phyloP scores from a whole-genome alignment of 2,329 filamentous ascomycete species.

The Beauveria scarabaeidicola region DNA sequence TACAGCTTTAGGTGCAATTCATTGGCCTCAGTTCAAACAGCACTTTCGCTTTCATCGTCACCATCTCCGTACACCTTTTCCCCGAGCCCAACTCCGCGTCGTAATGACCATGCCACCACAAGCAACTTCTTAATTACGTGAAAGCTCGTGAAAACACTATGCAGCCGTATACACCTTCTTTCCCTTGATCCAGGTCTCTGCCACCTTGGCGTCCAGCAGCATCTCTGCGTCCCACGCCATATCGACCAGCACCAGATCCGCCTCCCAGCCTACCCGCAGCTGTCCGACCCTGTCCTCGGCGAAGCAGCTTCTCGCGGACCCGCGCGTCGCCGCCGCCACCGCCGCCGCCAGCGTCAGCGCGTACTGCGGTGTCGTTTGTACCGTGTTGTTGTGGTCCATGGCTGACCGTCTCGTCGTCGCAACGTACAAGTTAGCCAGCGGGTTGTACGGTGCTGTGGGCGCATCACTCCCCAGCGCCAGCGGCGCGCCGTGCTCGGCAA shows the following conservation, averaged over 20 bases:
- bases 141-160: neutral
- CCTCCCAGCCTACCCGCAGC: slow-evolving; percentile 40
- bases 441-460: slow-evolving; percentile 48
- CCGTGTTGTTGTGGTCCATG: slow-evolving; percentile 25
- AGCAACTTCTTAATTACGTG: neutral
- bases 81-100: too few species aligned
- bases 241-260: slow-evolving; percentile 41
- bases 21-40: too few species aligned
- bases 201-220: slow-evolving; percentile 36
- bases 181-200: slow-evolving; percentile 47
- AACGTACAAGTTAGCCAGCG: slow-evolving; percentile 49
- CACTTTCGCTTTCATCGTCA: too few species aligned
- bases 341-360: slow-evolving; percentile 40
- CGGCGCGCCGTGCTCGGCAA: slow-evolving; percentile 43
- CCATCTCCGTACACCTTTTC: too few species aligned
- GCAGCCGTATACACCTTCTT: slow-evolving; percentile 22
- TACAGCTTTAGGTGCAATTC: too few species aligned
- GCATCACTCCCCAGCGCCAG: slow-evolving; percentile 52
- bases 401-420: slow-evolving; percentile 46
- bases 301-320: slow-evolving; percentile 45
- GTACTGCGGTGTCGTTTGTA: slow-evolving; percentile 40
- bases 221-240: slow-evolving; percentile 40
- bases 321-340: slow-evolving; percentile 39
- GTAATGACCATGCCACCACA: too few species aligned
- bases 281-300: slow-evolving; percentile 40